A percentile compares a stretch with the other conserved stretches of the same genome.
Conservation (phyloP, 1,139 yeast species). For the Yamadazyma triangularis region DNA sequence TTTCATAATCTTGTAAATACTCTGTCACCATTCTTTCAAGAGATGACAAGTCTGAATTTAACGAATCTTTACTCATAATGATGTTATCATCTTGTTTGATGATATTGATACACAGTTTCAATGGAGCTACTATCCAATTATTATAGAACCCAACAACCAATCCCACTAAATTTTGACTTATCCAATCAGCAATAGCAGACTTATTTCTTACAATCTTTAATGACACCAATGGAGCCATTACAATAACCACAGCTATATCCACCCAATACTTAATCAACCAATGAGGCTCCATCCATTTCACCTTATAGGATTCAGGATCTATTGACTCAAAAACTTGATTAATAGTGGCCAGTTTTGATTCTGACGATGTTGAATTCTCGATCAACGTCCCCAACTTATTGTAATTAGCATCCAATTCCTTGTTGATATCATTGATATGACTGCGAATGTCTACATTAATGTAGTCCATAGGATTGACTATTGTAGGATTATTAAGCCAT, state of each 20-base stretch:
- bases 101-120: conserved; percentile 69
- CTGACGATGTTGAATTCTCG: conserved; percentile 7
- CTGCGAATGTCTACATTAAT: conserved; percentile 18
- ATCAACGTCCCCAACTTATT: conserved; percentile 20
- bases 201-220: conserved; percentile 45
- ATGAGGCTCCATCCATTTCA: conserved; percentile 41
- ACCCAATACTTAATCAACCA: conserved; percentile 68
- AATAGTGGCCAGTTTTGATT: conserved; percentile 7
- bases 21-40: conserved; percentile 85
- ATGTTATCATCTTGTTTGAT: conserved; percentile 76
- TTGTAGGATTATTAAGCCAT: background rate
- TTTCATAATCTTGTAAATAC: conserved; percentile 48
- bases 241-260: conserved; percentile 26
- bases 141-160: conserved; percentile 63
- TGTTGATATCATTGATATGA: conserved; percentile 17
- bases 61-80: conserved; percentile 73
- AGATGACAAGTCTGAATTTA: conserved; percentile 73
- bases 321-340: conserved; percentile 3
- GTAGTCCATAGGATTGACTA: conserved; percentile 11
- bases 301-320: conserved; percentile 3
- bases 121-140: conserved; percentile 82
- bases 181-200: conserved; percentile 50
- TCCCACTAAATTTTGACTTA: conserved; percentile 53
- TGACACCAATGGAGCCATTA: conserved; percentile 51
- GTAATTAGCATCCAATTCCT: conserved; percentile 17